Conservation (phyloP, 345 rosid species). For the Eutrema japonicum region DNA sequence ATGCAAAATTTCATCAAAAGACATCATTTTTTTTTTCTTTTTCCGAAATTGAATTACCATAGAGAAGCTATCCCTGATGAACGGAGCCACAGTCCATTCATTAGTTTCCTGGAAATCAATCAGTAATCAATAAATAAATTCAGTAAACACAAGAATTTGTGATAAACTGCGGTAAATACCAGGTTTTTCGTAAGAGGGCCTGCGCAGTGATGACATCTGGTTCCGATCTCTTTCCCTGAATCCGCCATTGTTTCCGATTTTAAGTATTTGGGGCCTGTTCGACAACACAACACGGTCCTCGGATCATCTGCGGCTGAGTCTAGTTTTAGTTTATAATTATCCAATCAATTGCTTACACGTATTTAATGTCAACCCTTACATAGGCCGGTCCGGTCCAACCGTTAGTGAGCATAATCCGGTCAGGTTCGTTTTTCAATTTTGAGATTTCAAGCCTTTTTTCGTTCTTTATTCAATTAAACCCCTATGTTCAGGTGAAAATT, state of each 20-base stretch:
- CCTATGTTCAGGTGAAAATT: conserved; percentile 18
- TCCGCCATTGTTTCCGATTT: conserved; percentile 46
- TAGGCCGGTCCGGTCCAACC: background rate
- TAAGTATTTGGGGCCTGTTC: background rate
- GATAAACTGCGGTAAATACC: conserved; percentile 44
- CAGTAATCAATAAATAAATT: background rate
- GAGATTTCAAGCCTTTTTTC: background rate
- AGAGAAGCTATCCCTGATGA: conserved; percentile 85
- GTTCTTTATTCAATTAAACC: background rate
- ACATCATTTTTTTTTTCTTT: background rate
- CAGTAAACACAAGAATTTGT: background rate
- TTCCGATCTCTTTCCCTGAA: conserved; percentile 41
- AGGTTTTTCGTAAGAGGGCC: conserved; percentile 78
- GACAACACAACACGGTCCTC: background rate
- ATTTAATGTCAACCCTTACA: background rate
- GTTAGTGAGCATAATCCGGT: background rate
- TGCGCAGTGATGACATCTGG: conserved; percentile 84
- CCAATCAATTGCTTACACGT: background rate
- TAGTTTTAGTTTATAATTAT: background rate
- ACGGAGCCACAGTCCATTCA: conserved; percentile 76
- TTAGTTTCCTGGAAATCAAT: conserved; percentile 68
- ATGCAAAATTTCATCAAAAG: background rate
- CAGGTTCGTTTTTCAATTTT: background rate
- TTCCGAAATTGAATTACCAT: conserved; percentile 53
- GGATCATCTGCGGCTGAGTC: conserved; percentile 1